phyloP scores from a whole-genome alignment of 202 grass and related monocot species.

The Carex sylvatica region DNA sequence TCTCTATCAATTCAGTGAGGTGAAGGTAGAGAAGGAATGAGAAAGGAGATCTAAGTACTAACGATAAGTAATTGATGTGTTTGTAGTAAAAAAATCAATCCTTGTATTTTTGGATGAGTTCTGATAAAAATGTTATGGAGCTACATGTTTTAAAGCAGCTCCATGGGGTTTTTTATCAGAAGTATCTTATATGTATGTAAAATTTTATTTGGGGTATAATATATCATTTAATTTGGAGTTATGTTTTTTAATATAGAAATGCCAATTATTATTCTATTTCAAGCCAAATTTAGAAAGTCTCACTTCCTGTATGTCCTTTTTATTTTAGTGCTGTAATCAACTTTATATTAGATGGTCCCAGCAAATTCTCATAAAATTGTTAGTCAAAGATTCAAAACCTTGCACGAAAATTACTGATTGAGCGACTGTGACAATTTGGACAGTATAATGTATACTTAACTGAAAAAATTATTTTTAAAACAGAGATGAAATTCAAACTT shows the following conservation, averaged over 20 bases:
- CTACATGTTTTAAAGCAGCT: slow-evolving; percentile 97
- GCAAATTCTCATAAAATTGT: not conserved
- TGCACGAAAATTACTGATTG: not conserved
- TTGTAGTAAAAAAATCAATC: slow-evolving; percentile 21
- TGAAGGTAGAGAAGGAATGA: slow-evolving; percentile 29
- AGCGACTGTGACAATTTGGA: not conserved
- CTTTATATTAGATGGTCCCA: not conserved
- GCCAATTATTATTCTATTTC: not conserved
- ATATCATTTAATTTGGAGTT: not conserved
- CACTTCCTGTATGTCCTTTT: not conserved
- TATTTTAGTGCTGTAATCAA: not conserved
- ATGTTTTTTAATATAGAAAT: slow-evolving; percentile 9
- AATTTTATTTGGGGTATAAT: not conserved
- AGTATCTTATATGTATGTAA: not conserved
- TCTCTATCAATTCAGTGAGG: slow-evolving; percentile 35
- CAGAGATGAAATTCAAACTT: not conserved
- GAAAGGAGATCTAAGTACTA: slow-evolving; percentile 21
- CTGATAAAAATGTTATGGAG: slow-evolving; percentile 41
- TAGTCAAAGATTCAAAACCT: not conserved
- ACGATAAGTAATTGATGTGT: slow-evolving; percentile 4
- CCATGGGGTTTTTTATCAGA: slow-evolving; percentile 31
- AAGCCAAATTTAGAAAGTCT: not conserved
- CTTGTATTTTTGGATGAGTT: slow-evolving; percentile 23
- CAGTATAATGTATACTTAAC: not conserved
- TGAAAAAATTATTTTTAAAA: not conserved